phyloP scores from a whole-genome alignment of 2,329 filamentous ascomycete genomes.

The Verticillium zaregamsianum region DNA sequence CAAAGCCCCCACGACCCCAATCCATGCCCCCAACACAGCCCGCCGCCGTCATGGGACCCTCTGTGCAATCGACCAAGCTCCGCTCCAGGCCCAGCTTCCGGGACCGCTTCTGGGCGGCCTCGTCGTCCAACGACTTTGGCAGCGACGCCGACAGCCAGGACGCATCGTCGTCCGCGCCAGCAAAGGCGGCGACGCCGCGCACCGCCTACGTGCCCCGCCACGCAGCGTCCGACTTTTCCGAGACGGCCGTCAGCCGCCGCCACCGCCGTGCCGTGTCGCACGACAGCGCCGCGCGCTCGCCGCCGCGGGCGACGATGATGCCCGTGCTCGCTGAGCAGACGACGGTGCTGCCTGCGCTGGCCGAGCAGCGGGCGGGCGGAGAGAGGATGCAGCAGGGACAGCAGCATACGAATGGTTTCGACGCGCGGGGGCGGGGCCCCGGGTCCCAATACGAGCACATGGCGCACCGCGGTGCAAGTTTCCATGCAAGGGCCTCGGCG shows the following conservation, averaged over 20 bases:
- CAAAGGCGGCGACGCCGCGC: conserved; percentile 1
- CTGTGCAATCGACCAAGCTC: conserved; percentile 2
- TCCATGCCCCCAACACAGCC: background rate
- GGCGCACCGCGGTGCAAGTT: background rate
- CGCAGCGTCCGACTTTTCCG: conserved; percentile 25
- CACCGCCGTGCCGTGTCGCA: conserved; percentile 3
- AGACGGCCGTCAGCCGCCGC: conserved; percentile 13
- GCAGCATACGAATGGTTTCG: background rate
- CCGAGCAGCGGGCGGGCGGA: background rate
- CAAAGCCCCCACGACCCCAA: background rate
- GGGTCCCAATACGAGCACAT: background rate
- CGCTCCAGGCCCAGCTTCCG: conserved; percentile 9
- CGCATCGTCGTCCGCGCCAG: background rate
- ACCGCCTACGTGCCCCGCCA: conserved; percentile 21
- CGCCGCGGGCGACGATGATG: background rate
- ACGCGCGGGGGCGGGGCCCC: background rate
- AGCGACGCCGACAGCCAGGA: background rate
- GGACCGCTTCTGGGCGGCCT: conserved; percentile 12
- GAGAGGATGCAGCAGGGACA: background rate
- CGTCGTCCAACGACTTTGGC: conserved; percentile 10
- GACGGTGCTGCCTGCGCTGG: background rate
- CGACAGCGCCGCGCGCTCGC: background rate
- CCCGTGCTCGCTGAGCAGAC: background rate
- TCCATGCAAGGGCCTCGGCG: background rate
- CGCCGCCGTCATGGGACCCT: background rate